Evolutionary conservation across 2,329 filamentous ascomycete species (phyloP), one percentile per base, ranked within the genome.

Genomic region (Arthrobotrys pseudoclavata): DNA sequence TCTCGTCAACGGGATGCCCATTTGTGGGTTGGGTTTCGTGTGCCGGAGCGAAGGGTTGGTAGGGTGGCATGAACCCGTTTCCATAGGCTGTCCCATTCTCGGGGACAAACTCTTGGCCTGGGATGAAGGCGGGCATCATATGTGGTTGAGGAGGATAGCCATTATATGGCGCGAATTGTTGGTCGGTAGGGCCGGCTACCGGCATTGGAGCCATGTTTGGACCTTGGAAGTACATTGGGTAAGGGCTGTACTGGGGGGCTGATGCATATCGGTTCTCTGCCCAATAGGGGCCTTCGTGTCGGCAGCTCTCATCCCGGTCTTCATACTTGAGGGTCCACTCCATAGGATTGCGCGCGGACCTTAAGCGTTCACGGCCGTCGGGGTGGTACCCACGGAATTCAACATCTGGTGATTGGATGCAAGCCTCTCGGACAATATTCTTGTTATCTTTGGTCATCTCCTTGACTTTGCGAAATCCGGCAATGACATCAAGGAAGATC

Each of bases 381-480:
- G 74, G 74, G 31, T 77, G 74, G 53, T 67, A 77, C 29, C 67
- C 67, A 18, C 74, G 67, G 81, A 92, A 91, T 81, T 98, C 94
- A 75, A 97, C 87, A 45, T 87, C 87, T 9, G 87, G 86, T 0
- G 93, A 93, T 79, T 91, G 88, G 70, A 91, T 88, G 82, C 92
- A 94, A 13, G 91, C 93, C 69, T 88, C 87, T 77, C 92, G 92
- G 76, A 98, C 86, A 69, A 94, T 84, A 45, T 92, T 90, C 71
- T 91, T 85, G 62, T 77, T 77, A 72, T 97, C 91, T 62, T 89
- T 88, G 0, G 91, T 91, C 31, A 96, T 85, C 29, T 88, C 85
- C 84, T 90, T 91, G 83, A 97, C 91, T 75, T 96, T 91, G 84
- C 93, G 93, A 86, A 99, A 99, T n/a, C 87, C 88, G 22, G 91